Conservation (phyloP, 306 rosid species). For the Mimosa bimucronata region DNA sequence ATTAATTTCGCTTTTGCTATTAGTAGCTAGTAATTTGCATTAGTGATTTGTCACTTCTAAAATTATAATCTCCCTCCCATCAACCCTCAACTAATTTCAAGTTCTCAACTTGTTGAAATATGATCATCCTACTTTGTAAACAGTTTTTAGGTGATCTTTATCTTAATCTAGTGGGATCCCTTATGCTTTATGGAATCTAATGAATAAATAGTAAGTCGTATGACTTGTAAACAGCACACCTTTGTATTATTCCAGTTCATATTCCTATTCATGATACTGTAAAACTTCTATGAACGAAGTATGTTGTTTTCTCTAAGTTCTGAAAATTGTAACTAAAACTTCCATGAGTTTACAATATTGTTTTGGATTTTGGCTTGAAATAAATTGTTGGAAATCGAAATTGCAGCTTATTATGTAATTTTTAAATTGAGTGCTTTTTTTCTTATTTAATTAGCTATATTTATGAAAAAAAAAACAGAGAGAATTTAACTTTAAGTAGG, state of each 20-base stretch:
- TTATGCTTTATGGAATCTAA: background rate
- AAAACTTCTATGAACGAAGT: no score
- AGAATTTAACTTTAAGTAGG: no score
- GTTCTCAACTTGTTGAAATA: background rate
- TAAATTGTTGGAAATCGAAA: no score
- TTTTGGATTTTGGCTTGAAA: no score
- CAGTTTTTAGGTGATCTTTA: background rate
- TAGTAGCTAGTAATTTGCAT: background rate
- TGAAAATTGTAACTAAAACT: background rate
- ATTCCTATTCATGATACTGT: no score
- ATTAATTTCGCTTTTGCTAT: background rate
- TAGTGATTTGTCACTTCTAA: background rate
- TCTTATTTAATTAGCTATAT: no score
- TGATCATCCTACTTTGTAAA: background rate
- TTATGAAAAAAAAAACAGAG: no score
- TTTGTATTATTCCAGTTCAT: no score
- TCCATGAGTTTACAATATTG: no score
- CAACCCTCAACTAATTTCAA: background rate
- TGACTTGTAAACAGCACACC: background rate
- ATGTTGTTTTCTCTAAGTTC: background rate
- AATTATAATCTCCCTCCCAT: background rate
- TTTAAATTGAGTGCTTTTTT: no score
- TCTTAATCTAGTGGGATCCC: background rate
- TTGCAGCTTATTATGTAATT: no score
- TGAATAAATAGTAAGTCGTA: no score